These are phyloP conservation scores for Amaranthus hypochondriacus DNA, from an alignment of 148 eudicot species.

Conservation along the genomic window DNA sequence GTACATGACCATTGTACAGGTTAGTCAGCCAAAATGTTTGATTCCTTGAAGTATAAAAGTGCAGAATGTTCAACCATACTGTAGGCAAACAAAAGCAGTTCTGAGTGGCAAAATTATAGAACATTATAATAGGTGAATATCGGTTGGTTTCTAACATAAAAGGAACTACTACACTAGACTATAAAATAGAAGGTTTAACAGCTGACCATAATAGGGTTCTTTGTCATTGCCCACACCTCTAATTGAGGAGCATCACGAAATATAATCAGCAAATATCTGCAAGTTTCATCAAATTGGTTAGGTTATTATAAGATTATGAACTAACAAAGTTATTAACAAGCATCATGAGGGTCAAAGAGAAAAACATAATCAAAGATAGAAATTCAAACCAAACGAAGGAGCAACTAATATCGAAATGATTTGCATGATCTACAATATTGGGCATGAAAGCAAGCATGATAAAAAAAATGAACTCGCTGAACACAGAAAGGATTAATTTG, in stretches of 20 bases:
- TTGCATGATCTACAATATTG: not conserved
- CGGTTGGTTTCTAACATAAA: not conserved
- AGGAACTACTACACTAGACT: not conserved
- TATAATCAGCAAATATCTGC: conserved; percentile 86
- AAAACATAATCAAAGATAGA: not conserved
- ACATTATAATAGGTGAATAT: not conserved
- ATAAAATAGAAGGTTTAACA: conserved; percentile 20
- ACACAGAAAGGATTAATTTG: not conserved
- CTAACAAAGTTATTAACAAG: not conserved
- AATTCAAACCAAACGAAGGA: conserved; percentile 1
- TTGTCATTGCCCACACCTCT: conserved; percentile 99
- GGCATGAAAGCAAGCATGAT: not conserved
- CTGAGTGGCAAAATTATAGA: not conserved
- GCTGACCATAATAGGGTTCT: conserved; percentile 94
- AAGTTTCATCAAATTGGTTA: conserved; percentile 14
- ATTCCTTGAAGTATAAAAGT: not conserved
- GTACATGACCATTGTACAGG: too few relatives aligned
- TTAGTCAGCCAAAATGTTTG: not conserved
- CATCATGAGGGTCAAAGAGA: not conserved
- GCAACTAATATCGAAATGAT: not conserved
- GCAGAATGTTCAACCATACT: not conserved
- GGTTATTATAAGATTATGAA: not conserved
- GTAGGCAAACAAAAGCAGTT: conserved; percentile 1
- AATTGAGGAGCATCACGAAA: conserved; percentile 96
- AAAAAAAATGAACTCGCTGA: not conserved